Conservation (phyloP, 75 land plant genomes). For the Pinus taeda region DNA sequence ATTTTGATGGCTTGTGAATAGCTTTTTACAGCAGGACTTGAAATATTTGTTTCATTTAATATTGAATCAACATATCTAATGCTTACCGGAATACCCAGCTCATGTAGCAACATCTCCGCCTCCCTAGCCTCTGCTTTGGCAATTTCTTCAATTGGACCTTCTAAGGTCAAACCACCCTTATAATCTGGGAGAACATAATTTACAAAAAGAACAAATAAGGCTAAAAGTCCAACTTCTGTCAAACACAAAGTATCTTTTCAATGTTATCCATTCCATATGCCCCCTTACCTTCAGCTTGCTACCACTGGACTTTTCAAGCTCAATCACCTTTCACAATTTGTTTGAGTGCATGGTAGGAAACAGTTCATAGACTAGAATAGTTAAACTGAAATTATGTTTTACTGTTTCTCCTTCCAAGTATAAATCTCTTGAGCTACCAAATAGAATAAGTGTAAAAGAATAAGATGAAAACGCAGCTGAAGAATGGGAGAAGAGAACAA, state of each 20-base stretch:
- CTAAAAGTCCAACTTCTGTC: neutral
- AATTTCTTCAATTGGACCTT: slow-evolving; percentile 80
- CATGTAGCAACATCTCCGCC: slow-evolving; percentile 60
- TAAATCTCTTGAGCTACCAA: neutral
- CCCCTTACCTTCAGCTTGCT: neutral
- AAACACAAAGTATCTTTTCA: neutral
- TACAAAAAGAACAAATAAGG: neutral
- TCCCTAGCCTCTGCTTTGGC: slow-evolving; percentile 73
- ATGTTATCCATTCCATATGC: neutral
- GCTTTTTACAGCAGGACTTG: neutral
- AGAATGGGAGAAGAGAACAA: too few relatives aligned
- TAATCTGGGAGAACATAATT: slow-evolving; percentile 24
- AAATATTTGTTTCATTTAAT: neutral
- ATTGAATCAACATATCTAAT: neutral
- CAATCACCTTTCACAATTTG: neutral
- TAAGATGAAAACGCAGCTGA: neutral
- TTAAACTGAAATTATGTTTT: neutral
- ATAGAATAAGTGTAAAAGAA: neutral
- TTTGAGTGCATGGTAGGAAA: neutral
- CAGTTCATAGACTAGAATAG: neutral
- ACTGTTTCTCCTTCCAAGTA: neutral
- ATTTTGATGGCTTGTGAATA: neutral
- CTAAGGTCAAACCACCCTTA: slow-evolving; percentile 38
- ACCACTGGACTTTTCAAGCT: neutral
- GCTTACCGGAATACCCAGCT: slow-evolving; percentile 62